These are phyloP conservation scores for Penicillium polonicum DNA, from an alignment of 2,329 filamentous ascomycete species.

Conservation along the genomic window DNA sequence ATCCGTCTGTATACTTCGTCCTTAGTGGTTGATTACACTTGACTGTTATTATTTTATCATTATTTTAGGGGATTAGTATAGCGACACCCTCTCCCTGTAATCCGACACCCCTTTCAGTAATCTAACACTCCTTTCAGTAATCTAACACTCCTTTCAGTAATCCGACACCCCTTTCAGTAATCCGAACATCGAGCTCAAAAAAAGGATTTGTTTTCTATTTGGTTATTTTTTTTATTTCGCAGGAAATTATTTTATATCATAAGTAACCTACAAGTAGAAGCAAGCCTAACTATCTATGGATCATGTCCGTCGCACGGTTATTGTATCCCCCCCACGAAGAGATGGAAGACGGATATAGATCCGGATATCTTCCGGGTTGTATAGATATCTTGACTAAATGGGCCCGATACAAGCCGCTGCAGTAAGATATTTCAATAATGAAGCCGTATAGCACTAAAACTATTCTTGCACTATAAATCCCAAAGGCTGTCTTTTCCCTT, in stretches of 20 bases:
- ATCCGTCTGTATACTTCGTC: constrained; percentile 7
- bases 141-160: too few species aligned
- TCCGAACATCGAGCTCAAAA: background rate
- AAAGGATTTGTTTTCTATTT: background rate
- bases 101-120: too few species aligned
- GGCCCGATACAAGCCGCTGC: constrained; percentile 18
- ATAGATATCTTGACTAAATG: constrained; percentile 19
- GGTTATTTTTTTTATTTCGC: background rate
- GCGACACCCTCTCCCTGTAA: too few species aligned
- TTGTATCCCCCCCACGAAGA: background rate
- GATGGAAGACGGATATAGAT: constrained; percentile 20
- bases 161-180: too few species aligned
- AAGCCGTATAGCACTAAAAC: background rate
- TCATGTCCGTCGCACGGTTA: background rate
- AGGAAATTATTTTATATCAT: background rate
- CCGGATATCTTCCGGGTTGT: constrained; percentile 21
- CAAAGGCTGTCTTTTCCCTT: background rate
- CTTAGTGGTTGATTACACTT: background rate
- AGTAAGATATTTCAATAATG: background rate
- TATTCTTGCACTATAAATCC: background rate
- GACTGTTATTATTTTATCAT: background rate
- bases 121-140: too few species aligned
- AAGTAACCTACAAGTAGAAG: background rate
- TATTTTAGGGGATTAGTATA: too few species aligned
- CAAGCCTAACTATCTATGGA: background rate